Evolutionary conservation across 2,329 filamentous ascomycete species (phyloP), one percentile per base, ranked within the genome.

Genomic region (Claviceps digitariae): DNA sequence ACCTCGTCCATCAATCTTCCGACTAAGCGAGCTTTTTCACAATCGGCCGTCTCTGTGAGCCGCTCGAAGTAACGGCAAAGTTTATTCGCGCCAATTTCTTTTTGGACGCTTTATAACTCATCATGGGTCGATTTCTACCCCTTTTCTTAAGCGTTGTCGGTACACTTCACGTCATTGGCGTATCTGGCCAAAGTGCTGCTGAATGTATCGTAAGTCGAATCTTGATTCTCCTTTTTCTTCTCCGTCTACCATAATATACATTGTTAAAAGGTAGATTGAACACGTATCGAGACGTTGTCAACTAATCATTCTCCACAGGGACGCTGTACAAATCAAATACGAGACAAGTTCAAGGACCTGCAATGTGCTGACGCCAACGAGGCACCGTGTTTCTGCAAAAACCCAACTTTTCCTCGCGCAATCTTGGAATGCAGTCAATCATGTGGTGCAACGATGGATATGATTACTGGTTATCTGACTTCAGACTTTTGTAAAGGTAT

Each of bases 321-420:
- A 34, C 49, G 40, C 46, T 66, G 63, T 47, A 47, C 56, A 25
- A 55, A 57, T 31, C 44, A 59, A 25, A 45, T 59, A 7, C 59
- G 59, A 50, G 52, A 46, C 44, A 46, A 60, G 3, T 63, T 63
- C 52, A 31, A 55, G 17, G 57, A 58, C 17, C 60, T 59, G 46
- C 45, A 51, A 10, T 69, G 67, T 43, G 40, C 47, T n/a, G 63
- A 57, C 54, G 64, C 64, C 36, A 58, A 60, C 44, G 60, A 67
- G 29, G 60, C 61, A 21, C 58, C 62, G 17, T 76, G 74, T 56
- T 63, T 76, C 17, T 76, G 74, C 57, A 59, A 56, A 29, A 66
- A 67, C 12, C 52, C 61, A 1, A 60, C 60, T 21, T 71, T 71
- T 52, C 48, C 60, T 29, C 60, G 60, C 52, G 69, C 68, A n/a